Conservation (phyloP, 345 rosid species). For the Salix suchowensis region DNA sequence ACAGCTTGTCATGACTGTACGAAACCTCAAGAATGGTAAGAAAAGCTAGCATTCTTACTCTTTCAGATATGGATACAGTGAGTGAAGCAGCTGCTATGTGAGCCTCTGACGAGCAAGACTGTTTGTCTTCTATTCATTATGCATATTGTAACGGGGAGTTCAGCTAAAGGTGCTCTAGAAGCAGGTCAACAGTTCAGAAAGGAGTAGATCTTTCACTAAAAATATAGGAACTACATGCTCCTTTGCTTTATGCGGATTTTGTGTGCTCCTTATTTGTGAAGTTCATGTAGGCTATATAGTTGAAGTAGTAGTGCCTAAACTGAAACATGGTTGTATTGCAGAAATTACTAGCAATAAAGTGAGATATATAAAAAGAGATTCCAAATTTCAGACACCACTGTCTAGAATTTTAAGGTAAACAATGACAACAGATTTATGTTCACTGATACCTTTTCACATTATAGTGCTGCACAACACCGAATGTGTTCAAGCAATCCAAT, state of each 20-base stretch:
- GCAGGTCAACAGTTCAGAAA: slow-evolving; percentile 2
- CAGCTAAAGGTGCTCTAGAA: neutral
- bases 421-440: neutral
- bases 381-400: neutral
- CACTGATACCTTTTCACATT: neutral
- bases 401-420: neutral
- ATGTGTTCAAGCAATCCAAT: neutral
- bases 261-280: neutral
- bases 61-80: neutral
- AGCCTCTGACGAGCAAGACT: neutral
- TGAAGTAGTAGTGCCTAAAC: neutral
- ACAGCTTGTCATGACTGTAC: slow-evolving; percentile 82
- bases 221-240: neutral
- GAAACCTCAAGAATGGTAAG: slow-evolving; percentile 79
- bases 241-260: neutral
- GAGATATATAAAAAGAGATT: neutral
- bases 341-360: neutral
- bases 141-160: neutral
- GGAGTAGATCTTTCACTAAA: neutral
- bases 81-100: neutral
- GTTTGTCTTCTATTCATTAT: neutral
- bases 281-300: neutral
- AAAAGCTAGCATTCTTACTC: slow-evolving; percentile 20
- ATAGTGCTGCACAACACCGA: neutral
- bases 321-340: neutral